phyloP scores from a whole-genome alignment of 1,284 basidiomycete species.

The Trametes versicolor region DNA sequence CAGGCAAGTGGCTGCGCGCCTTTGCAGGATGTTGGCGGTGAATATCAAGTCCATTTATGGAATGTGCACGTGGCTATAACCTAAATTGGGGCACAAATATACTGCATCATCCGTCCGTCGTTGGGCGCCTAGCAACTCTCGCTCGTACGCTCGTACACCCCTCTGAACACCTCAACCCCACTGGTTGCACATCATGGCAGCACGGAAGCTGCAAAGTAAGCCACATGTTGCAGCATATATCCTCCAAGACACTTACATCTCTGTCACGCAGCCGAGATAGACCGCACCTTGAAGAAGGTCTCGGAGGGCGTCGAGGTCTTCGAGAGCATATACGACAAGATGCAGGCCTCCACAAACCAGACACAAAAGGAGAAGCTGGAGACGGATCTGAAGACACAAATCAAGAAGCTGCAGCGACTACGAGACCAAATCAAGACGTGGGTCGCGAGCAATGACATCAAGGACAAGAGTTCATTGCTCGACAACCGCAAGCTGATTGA shows the following conservation, averaged over 20 bases:
- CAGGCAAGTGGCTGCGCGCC: background rate
- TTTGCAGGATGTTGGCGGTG: constrained; percentile 5
- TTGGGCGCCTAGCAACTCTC: constrained; percentile 32
- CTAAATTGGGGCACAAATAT: constrained; percentile 35
- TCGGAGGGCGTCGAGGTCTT: constrained; percentile 94
- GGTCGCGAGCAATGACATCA: constrained; percentile 98
- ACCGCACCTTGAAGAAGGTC: constrained; percentile 96
- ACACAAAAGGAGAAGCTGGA: constrained; percentile 98
- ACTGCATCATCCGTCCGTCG: constrained; percentile 28
- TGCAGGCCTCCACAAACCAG: constrained; percentile 92
- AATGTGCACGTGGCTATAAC: constrained; percentile 22
- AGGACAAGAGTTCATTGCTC: constrained; percentile 95
- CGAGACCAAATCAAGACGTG: constrained; percentile 99
- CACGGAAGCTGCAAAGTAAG: constrained; percentile 84
- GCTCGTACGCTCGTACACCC: constrained; percentile 31
- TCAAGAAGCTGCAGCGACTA: constrained; percentile 98
- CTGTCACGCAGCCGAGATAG: constrained; percentile 83
- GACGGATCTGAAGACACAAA: constrained; percentile 95
- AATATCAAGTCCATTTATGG: background rate
- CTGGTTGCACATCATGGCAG: constrained; percentile 68
- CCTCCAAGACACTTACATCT: constrained; percentile 11
- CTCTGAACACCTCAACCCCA: constrained; percentile 35
- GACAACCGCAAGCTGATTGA: constrained; percentile 98
- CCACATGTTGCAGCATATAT: constrained; percentile 18
- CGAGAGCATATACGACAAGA: constrained; percentile 96